Conservation (phyloP, 2,329 filamentous ascomycete species). For the Blastomyces parvus region DNA sequence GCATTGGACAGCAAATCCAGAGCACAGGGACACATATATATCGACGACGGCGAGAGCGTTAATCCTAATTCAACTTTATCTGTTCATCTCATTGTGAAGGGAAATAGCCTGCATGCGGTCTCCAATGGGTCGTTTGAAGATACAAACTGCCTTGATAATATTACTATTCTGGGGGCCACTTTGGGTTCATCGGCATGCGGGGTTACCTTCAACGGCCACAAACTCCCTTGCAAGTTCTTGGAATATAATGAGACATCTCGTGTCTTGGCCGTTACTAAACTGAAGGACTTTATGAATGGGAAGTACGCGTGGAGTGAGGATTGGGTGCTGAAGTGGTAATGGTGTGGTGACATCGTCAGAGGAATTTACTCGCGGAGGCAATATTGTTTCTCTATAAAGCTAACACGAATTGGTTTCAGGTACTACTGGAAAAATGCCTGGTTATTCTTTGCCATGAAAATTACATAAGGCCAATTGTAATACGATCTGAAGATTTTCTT, state of each 20-base stretch:
- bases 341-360: not conserved
- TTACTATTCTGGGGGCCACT: slow-evolving; percentile 53
- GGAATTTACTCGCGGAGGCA: not conserved
- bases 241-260: slow-evolving; percentile 41
- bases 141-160: slow-evolving; percentile 49
- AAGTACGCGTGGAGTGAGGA: slow-evolving; percentile 49
- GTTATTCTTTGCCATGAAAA: no score
- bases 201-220: slow-evolving; percentile 45
- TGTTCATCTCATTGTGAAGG: slow-evolving; percentile 42
- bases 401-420: not conserved
- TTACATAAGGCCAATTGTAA: not conserved
- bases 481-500: not conserved
- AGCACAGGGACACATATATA: slow-evolving; percentile 55
- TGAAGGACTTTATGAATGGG: slow-evolving; percentile 40
- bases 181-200: slow-evolving; percentile 24
- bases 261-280: slow-evolving; percentile 43
- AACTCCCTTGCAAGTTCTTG: slow-evolving; percentile 38
- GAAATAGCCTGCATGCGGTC: slow-evolving; percentile 40
- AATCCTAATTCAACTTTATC: slow-evolving; percentile 46
- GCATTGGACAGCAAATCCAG: slow-evolving; percentile 48
- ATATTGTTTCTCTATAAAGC: not conserved
- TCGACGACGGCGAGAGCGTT: slow-evolving; percentile 66
- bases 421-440: no score
- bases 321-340: slow-evolving; percentile 50
- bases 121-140: slow-evolving; percentile 48